A percentile compares a stretch with the other conserved stretches of the same genome.
Conservation (phyloP, 2,329 filamentous ascomycete species). For the Monosporascus sp. region DNA sequence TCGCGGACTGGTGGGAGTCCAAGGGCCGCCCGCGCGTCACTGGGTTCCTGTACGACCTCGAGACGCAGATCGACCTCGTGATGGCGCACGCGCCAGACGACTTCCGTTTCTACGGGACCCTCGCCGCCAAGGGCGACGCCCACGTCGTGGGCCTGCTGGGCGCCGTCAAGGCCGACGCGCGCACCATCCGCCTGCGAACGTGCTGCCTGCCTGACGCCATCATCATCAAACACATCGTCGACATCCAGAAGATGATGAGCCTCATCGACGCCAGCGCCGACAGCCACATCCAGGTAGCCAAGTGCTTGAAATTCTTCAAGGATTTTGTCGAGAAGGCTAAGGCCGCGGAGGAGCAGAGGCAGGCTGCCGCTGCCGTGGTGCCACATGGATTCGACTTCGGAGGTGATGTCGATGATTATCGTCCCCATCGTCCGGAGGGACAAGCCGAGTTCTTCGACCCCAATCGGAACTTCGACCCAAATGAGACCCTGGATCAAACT, state of each 20-base stretch:
- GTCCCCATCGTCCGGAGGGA: too few species aligned
- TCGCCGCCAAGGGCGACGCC: conserved; percentile 36
- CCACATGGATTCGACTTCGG: too few species aligned
- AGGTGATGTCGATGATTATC: too few species aligned
- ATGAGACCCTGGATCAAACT: too few species aligned
- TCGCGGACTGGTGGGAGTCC: conserved; percentile 47
- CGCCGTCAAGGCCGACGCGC: conserved; percentile 48
- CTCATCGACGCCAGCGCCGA: conserved; percentile 41
- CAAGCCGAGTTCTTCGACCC: too few species aligned
- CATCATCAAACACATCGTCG: conserved; percentile 53
- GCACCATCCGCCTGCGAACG: conserved; percentile 48
- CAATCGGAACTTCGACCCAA: too few species aligned
- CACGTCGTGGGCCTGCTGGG: conserved; percentile 42
- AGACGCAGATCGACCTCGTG: conserved; percentile 55
- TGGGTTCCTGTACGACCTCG: conserved; percentile 55
- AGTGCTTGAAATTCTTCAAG: conserved; percentile 52
- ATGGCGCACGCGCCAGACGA: conserved; percentile 39
- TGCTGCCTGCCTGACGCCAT: conserved; percentile 56
- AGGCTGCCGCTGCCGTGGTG: neutral
- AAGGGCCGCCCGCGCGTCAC: conserved; percentile 51
- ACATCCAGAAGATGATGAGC: conserved; percentile 46
- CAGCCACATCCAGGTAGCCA: conserved; percentile 42
- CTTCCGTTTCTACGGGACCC: conserved; percentile 51
- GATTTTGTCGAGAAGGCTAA: conserved; percentile 44
- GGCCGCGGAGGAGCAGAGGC: conserved; percentile 5